Evolutionary conservation across 768 basidiomycete species (phyloP).

Genomic region (Jaapia argillacea): DNA sequence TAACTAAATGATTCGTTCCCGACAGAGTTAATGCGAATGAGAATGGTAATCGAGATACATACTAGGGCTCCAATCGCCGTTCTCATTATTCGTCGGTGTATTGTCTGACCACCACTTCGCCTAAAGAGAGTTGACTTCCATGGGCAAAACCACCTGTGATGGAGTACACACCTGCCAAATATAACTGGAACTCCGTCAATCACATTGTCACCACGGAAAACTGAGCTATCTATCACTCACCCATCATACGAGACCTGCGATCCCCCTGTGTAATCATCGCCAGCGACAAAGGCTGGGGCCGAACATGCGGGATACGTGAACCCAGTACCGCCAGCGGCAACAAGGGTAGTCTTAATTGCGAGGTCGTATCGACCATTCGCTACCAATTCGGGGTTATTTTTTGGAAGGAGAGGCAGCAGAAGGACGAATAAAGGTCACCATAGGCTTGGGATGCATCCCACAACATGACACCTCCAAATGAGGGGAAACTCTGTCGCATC

Average conservation of each 20-base stretch:
- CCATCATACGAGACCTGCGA: conserved; percentile 44
- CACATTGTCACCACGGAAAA: too few relatives aligned
- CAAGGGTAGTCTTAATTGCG: conserved; percentile 49
- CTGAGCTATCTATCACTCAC: conserved; percentile 20
- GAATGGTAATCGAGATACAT: conserved; percentile 12
- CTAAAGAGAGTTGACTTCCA: conserved; percentile 21
- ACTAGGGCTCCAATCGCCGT: conserved; percentile 60
- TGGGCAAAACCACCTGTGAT: conserved; percentile 1
- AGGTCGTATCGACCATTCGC: conserved; percentile 52
- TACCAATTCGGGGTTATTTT: too few relatives aligned
- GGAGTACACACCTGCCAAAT: conserved; percentile 44
- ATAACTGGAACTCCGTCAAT: too few relatives aligned
- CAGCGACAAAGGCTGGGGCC: conserved; percentile 40
- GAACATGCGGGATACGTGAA: conserved; percentile 56
- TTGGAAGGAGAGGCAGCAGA: too few relatives aligned
- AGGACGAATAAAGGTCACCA: conserved; percentile 16
- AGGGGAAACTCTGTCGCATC: conserved; percentile 28
- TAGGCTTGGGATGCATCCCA: conserved; percentile 37
- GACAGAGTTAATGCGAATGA: too few relatives aligned
- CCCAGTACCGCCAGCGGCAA: conserved; percentile 55
- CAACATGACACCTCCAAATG: conserved; percentile 34
- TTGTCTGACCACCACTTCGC: conserved; percentile 50
- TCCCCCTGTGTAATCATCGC: conserved; percentile 40
- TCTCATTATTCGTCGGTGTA: conserved; percentile 35
- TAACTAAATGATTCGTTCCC: conserved; percentile 29